Evolutionary conservation across 129 eudicot genomes (phyloP).

Genomic region (Oenanthe sinensis): DNA sequence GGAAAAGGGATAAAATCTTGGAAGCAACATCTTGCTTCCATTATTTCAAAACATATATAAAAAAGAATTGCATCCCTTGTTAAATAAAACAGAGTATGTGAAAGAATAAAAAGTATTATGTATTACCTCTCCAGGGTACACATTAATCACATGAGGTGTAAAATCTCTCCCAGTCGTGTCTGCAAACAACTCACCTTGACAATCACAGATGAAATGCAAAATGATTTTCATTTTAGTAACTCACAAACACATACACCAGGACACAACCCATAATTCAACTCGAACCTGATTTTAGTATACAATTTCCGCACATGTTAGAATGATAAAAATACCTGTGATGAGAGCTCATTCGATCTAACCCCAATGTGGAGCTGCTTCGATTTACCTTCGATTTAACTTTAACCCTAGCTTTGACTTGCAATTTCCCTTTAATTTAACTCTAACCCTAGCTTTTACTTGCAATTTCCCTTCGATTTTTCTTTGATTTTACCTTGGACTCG

Average conservation of each 20-base stretch:
- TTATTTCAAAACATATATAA: neutral
- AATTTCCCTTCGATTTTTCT: no score
- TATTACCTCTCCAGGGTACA: slow-evolving; percentile 51
- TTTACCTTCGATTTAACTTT: no score
- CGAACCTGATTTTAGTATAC: neutral
- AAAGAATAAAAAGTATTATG: neutral
- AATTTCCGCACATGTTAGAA: no score
- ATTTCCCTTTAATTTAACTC: no score
- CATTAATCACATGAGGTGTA: slow-evolving; percentile 49
- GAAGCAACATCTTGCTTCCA: slow-evolving; percentile 63
- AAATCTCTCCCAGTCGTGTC: slow-evolving; percentile 55
- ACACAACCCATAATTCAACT: neutral
- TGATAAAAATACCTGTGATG: no score
- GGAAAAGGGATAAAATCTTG: slow-evolving; percentile 54
- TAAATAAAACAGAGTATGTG: neutral
- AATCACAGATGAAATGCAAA: slow-evolving; percentile 19
- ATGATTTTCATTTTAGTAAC: neutral
- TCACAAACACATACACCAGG: neutral
- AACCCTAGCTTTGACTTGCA: no score
- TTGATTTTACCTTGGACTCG: no score
- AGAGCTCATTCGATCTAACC: no score
- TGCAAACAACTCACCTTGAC: slow-evolving; percentile 45
- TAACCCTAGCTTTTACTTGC: no score
- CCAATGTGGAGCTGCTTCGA: no score
- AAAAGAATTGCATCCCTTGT: neutral